phyloP scores from a whole-genome alignment of 1,284 basidiomycete species.

The Vanrija sp. region DNA sequence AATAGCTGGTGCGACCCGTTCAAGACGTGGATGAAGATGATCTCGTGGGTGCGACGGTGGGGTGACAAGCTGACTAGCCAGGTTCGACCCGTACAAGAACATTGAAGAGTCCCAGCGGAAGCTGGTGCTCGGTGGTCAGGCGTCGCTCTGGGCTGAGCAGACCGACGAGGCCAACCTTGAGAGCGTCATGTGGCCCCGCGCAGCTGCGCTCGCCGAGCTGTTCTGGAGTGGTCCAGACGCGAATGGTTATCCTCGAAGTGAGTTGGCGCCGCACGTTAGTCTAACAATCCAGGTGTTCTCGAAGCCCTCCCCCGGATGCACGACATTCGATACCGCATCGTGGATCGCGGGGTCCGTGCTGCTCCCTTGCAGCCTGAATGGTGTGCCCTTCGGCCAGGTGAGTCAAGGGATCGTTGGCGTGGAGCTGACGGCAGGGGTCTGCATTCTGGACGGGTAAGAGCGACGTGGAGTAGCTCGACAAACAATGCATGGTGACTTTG shows the following conservation, averaged over 20 bases:
- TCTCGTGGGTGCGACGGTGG: conserved; percentile 9
- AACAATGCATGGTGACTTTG: too few relatives aligned
- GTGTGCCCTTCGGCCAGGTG: conserved; percentile 68
- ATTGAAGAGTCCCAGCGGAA: conserved; percentile 54
- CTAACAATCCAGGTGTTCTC: conserved; percentile 48
- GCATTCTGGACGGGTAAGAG: too few relatives aligned
- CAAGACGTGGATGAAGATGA: conserved; percentile 68
- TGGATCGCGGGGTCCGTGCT: conserved; percentile 62
- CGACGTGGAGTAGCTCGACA: too few relatives aligned
- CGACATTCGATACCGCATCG: conserved; percentile 65
- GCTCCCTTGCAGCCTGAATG: conserved; percentile 72
- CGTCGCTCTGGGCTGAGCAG: conserved; percentile 75
- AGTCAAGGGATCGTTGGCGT: background rate
- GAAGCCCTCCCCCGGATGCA: conserved; percentile 71
- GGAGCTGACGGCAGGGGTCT: too few relatives aligned
- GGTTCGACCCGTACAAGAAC: conserved; percentile 64
- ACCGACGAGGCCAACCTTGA: conserved; percentile 67
- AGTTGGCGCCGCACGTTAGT: conserved; percentile 1
- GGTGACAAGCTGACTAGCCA: too few relatives aligned
- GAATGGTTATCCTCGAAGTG: conserved; percentile 19
- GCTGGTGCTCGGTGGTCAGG: conserved; percentile 63
- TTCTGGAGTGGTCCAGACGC: conserved; percentile 67
- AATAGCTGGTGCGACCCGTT: conserved; percentile 66
- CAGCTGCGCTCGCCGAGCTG: conserved; percentile 72
- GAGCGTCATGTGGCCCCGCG: conserved; percentile 69